Base-by-base conservation (phyloP, 129 eudicot species). In the Chrysanthemum makinoi region DNA sequence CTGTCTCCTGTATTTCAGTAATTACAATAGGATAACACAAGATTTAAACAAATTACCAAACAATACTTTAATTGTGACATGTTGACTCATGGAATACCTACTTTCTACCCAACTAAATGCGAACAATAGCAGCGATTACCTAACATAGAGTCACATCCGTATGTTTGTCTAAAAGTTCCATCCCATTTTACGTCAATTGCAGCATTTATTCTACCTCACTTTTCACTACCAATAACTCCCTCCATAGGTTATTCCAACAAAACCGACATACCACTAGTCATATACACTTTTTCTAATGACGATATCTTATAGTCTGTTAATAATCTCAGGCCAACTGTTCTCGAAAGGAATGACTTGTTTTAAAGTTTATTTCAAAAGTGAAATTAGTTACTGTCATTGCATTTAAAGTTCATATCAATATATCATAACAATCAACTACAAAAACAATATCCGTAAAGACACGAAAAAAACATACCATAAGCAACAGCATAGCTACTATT, bases 401-500 rank as follows among this genome's bases (percentile, higher is more conserved):
- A 24, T 24, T 24, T 24, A 24, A 24, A 28, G 33, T 28, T 28
- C 33, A 28, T 28, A 28, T 28, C 33, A 0, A 30, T 30, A 6
- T 35, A 6, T 35, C 43, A 35, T 5, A 35, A 35, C 6, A 5
- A 35, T 35, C 7, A 35, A 35, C 43, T 35, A 18, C 15, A 12
- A 8, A 46, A 61, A 50, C 30, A 69, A 13, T 3, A 35, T 47
- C 0, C 22, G 50, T 4, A 64, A 17, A 4, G 3, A 26, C 7
- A 30, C 0, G 4, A 61, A 16, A 30, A 18, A 47, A 75, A 33
- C 65, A 65, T 95, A 95, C 99, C 99, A 13, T 80, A 90, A 79
- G 88, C 80, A 14, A 72, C 79, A 10, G 99, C 89, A 53, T 90
- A 95, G 18, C 72, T 83, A 76, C 99, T 95, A 19, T 80, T 95